Percentiles rank a stretch among this genome's conserved stretches.
Conservation (phyloP, 257 asterid genomes). For the Solanum chilense region DNA sequence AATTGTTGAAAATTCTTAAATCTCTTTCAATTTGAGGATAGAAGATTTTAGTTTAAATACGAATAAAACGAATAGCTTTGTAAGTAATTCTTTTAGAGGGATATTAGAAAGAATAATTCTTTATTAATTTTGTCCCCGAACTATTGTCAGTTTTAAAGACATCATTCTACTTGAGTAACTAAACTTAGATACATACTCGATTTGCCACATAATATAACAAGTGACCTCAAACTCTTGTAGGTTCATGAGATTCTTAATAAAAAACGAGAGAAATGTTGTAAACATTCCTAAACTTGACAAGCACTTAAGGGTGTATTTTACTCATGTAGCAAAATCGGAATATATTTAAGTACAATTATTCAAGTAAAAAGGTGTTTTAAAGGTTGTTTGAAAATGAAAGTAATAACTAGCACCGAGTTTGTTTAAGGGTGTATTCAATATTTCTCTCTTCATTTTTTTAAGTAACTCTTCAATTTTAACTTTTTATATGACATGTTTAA, state of each 20-base stretch:
- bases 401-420: background rate
- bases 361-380: background rate
- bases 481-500: too few species aligned
- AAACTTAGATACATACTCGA: background rate
- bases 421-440: background rate
- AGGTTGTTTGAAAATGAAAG: background rate
- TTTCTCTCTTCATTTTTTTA: too few species aligned
- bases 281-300: background rate
- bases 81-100: background rate
- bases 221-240: background rate
- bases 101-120: background rate
- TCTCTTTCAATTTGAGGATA: background rate
- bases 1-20: background rate
- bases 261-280: background rate
- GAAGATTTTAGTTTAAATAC: background rate
- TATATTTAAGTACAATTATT: background rate
- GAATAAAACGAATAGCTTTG: background rate
- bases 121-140: background rate
- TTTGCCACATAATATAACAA: background rate
- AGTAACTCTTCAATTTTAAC: background rate
- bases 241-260: background rate
- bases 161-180: too few species aligned
- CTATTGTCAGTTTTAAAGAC: too few species aligned
- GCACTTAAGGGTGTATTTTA: too few species aligned
- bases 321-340: background rate